A percentile compares a stretch with the other conserved stretches of the same genome.
Evolutionary conservation across 2,329 filamentous ascomycete genomes (phyloP).

Genomic region (Nemania sp.): DNA sequence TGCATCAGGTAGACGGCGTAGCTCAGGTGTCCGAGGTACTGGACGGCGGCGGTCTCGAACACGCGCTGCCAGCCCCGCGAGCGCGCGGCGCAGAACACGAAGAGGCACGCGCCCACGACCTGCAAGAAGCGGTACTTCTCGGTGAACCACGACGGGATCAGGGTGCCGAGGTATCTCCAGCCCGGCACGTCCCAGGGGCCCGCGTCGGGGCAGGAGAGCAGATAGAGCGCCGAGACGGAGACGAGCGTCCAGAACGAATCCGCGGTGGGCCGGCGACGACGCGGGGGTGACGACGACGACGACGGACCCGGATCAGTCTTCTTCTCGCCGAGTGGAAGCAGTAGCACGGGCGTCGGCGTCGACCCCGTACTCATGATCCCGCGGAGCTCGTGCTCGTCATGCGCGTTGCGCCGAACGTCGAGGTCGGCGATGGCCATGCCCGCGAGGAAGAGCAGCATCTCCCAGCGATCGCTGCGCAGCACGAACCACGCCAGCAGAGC

Average conservation of each 20-base stretch:
- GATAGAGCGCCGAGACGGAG: slow-evolving; percentile 57
- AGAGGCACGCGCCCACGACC: slow-evolving; percentile 55
- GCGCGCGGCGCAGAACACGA: slow-evolving; percentile 55
- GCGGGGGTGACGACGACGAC: too few species aligned
- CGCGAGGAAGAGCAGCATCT: slow-evolving; percentile 58
- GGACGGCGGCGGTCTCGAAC: slow-evolving; percentile 54
- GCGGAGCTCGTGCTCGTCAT: slow-evolving; percentile 34
- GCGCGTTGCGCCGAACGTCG: slow-evolving; percentile 54
- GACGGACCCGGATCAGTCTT: slow-evolving; percentile 17
- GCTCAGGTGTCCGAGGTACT: slow-evolving; percentile 65
- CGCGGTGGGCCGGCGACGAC: slow-evolving; percentile 15
- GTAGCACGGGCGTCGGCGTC: slow-evolving; percentile 27
- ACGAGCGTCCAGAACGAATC: slow-evolving; percentile 45
- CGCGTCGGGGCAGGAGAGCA: slow-evolving; percentile 53
- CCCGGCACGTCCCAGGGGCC: slow-evolving; percentile 52
- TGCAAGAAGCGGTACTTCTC: slow-evolving; percentile 62
- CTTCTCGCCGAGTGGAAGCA: slow-evolving; percentile 32
- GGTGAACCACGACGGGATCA: slow-evolving; percentile 55
- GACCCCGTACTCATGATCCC: not conserved
- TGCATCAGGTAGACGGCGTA: slow-evolving; percentile 67
- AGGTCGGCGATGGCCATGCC: slow-evolving; percentile 61
- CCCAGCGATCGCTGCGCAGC: slow-evolving; percentile 56
- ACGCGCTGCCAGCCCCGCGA: slow-evolving; percentile 53
- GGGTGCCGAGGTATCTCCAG: slow-evolving; percentile 52
- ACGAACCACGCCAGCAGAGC: slow-evolving; percentile 48